Evolutionary conservation across 73 alveolate genomes (phyloP), one percentile per base, ranked within the genome.

Genomic region (Paramecium biaurelia): DNA sequence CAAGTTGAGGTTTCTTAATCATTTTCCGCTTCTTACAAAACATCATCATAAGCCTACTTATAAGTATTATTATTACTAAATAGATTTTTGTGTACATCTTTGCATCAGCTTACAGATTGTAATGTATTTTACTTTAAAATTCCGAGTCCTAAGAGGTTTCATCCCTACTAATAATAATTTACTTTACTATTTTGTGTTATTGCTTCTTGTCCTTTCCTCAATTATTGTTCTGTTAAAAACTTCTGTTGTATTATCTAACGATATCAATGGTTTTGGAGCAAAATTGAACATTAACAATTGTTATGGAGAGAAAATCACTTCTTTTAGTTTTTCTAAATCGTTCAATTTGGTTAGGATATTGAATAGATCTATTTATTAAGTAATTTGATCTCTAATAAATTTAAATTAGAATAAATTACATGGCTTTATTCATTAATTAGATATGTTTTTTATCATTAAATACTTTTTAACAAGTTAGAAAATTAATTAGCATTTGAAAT

Each of bases 21-120:
- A 28, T 72, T 28, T 11, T 72, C 86, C 14, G 59, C 32, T 11
- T 32, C 86, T 72, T 72, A 26, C n/a, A 72, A 72, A 12, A 72
- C 58, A 34, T 72, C 86, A 72, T 72, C 86, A 72, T 72, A 72
- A 72, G 86, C 86, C 86, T 72, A 12, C 5, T 5, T 12, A 35
- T 30, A 35, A 5, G 18, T 15, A 1, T 21, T 53, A n/a, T 28
- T 5, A 72, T 2, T 72, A 72, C 86, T 9, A 21, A 35, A 72
- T 72, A 72, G 2, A 72, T 72, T 21, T 72, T 37, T 5, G 38
- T 0, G 11, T 72, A 72, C 58, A 72, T 30, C n/a, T 15, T 35
- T 4, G 38, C 56, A 72, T 72, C 86, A 20, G 56, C 86, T 35
- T 72, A 30, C 12, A 63, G 28, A 63, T 63, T 38, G 18, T 53